These are phyloP conservation scores for Aspergillus pseudoviridinutans DNA, from an alignment of 2,329 filamentous ascomycete species.

Conservation along the genomic window DNA sequence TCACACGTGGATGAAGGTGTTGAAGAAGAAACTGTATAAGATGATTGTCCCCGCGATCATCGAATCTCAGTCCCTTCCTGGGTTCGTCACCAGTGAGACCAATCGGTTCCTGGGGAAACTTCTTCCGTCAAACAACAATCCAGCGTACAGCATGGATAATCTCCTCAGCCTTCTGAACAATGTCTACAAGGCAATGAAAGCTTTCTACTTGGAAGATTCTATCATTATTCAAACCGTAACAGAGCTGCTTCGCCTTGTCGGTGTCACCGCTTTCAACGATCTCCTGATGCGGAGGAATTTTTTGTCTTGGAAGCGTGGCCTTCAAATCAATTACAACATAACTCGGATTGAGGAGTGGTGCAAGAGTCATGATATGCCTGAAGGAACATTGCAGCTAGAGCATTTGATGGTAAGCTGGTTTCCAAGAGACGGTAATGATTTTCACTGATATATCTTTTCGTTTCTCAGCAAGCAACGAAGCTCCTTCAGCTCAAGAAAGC, in stretches of 20 bases:
- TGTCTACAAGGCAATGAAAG: constrained; percentile 98
- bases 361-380: constrained; percentile 99
- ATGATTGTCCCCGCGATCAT: constrained; percentile 99
- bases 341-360: constrained; percentile 99
- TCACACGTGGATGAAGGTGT: constrained; percentile 99
- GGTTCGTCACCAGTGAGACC: constrained; percentile 97
- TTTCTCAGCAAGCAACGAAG: constrained; percentile 83
- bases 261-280: constrained; percentile 98
- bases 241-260: constrained; percentile 86
- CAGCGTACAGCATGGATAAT: constrained; percentile 99
- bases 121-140: constrained; percentile 80
- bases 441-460: constrained; percentile 8
- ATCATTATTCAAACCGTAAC: constrained; percentile 96
- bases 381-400: constrained; percentile 94
- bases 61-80: constrained; percentile 94
- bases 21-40: constrained; percentile 99
- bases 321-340: constrained; percentile 99
- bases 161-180: constrained; percentile 92
- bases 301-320: constrained; percentile 96
- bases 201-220: constrained; percentile 92
- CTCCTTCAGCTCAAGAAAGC: constrained; percentile 98
- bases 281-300: constrained; percentile 97
- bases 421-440: not conserved
- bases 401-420: constrained; percentile 76
- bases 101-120: constrained; percentile 98